phyloP scores from a whole-genome alignment of 129 eudicot genomes.

The Cynara cardunculus region DNA sequence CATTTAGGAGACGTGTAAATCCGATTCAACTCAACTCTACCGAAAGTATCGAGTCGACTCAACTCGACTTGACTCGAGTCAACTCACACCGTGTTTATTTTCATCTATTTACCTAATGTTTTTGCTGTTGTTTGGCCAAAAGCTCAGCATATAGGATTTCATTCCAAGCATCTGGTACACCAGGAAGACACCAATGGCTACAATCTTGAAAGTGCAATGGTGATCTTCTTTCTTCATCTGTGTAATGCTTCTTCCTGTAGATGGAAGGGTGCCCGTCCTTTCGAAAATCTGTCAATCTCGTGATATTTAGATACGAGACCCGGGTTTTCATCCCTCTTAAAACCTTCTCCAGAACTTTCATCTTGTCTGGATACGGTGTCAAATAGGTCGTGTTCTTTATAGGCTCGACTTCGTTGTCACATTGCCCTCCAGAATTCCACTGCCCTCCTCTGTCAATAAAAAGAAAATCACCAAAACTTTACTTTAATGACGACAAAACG shows the following conservation, averaged over 20 bases:
- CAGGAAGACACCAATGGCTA: slow-evolving; percentile 99
- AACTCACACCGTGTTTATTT: background rate
- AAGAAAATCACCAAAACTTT: background rate
- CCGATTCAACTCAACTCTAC: background rate
- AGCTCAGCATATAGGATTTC: slow-evolving; percentile 77
- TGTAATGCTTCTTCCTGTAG: slow-evolving; percentile 47
- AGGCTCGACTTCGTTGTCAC: slow-evolving; percentile 81
- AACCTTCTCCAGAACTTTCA: slow-evolving; percentile 70
- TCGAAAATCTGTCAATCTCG: slow-evolving; percentile 76
- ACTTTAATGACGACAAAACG: background rate
- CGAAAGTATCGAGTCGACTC: background rate
- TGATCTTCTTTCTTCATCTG: slow-evolving; percentile 48
- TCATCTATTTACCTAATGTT: slow-evolving; percentile 18
- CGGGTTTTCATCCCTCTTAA: slow-evolving; percentile 62
- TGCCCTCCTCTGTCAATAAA: slow-evolving; percentile 72
- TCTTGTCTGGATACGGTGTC: slow-evolving; percentile 68
- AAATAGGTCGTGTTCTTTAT: slow-evolving; percentile 68
- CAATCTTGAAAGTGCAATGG: slow-evolving; percentile 68
- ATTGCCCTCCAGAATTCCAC: slow-evolving; percentile 94
- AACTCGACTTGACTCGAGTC: background rate
- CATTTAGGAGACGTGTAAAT: slow-evolving; percentile 20
- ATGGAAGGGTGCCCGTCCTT: slow-evolving; percentile 95
- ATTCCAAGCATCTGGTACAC: slow-evolving; percentile 97
- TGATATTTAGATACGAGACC: slow-evolving; percentile 64
- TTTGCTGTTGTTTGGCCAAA: slow-evolving; percentile 38